Conservation (phyloP, 257 asterid genomes). For the Solanum habrochaites region DNA sequence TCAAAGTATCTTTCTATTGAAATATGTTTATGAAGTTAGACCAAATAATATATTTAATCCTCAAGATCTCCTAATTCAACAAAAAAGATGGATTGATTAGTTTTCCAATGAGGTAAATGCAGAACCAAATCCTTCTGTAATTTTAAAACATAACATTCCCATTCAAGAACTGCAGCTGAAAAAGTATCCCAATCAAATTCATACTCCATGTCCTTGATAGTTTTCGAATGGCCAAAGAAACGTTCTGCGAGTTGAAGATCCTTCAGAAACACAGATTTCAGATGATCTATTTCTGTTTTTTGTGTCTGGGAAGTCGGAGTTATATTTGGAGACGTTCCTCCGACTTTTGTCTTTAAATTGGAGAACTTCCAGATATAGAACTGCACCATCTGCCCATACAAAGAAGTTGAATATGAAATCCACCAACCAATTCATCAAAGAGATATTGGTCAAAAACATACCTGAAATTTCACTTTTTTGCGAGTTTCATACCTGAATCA, state of each 20-base stretch:
- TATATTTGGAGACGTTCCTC: constrained; percentile 5
- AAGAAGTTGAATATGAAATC: background rate
- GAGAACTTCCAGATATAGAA: constrained; percentile 46
- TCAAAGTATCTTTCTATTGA: background rate
- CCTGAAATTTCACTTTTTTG: background rate
- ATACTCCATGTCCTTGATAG: constrained; percentile 6
- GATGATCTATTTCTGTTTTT: constrained; percentile 8
- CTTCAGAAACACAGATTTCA: constrained; percentile 29
- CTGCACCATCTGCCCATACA: constrained; percentile 40
- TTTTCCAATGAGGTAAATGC: constrained; percentile 53
- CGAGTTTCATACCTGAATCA: background rate
- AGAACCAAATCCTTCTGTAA: constrained; percentile 28
- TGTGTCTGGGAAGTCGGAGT: constrained; percentile 22
- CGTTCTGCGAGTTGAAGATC: constrained; percentile 25
- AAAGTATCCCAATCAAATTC: constrained; percentile 28
- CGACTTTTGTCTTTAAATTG: constrained; percentile 7
- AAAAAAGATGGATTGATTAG: constrained; percentile 37
- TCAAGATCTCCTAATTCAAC: constrained; percentile 7
- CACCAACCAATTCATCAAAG: background rate
- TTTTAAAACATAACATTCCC: constrained; percentile 51
- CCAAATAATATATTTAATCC: background rate
- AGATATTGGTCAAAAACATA: background rate
- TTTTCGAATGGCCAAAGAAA: constrained; percentile 5
- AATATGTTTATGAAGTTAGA: background rate
- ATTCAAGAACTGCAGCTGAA: constrained; percentile 33